Conservation (phyloP, 2,329 filamentous ascomycete species). For the Paecilomyces sp. region DNA sequence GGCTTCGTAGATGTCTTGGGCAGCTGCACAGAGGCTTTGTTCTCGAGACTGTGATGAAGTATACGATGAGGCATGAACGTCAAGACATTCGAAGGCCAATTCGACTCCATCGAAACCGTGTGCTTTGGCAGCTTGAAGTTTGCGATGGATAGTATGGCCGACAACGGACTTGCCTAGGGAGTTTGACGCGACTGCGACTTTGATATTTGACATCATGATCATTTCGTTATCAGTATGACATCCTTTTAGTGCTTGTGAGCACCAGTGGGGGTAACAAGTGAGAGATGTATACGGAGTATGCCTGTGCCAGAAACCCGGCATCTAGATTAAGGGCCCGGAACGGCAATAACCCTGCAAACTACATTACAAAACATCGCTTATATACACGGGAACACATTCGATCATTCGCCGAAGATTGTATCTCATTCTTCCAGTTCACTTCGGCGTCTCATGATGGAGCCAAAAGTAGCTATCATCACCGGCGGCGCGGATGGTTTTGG, state of each 20-base stretch:
- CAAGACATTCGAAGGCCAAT: constrained; percentile 29
- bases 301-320: too few species aligned
- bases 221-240: too few species aligned
- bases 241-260: too few species aligned
- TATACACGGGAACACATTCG: too few species aligned
- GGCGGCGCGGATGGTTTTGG: constrained; percentile 9
- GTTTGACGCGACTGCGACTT: constrained; percentile 9
- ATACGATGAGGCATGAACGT: constrained; percentile 8
- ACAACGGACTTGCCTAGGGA: constrained; percentile 8
- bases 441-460: constrained; percentile 1
- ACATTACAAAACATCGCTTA: too few species aligned
- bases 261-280: too few species aligned
- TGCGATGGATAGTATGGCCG: constrained; percentile 9
- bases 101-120: constrained; percentile 29
- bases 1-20: constrained; percentile 11
- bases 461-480: neutral
- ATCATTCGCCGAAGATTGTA: too few species aligned
- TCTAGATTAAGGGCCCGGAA: too few species aligned
- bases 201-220: neutral
- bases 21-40: constrained; percentile 16
- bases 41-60: constrained; percentile 14
- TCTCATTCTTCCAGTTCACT: too few species aligned
- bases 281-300: too few species aligned
- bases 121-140: constrained; percentile 9
- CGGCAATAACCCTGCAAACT: too few species aligned